phyloP scores from a whole-genome alignment of 768 basidiomycete species.

The Boletus reticuloceps region DNA sequence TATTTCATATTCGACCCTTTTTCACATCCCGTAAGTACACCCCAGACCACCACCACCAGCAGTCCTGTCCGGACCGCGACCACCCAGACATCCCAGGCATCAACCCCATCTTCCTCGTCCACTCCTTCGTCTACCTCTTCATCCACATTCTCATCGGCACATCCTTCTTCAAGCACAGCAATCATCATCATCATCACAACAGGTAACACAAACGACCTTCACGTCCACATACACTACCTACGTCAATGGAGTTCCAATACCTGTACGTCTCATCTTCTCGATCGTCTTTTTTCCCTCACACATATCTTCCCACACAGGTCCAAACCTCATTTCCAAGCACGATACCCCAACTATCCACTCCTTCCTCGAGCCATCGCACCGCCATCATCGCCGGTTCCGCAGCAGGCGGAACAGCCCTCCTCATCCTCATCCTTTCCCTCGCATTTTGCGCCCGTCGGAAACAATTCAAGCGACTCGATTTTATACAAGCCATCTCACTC shows the following conservation, averaged over 20 bases:
- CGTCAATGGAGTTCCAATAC: constrained; percentile 9
- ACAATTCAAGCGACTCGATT: constrained; percentile 33
- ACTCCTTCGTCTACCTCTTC: neutral
- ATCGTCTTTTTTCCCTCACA: neutral
- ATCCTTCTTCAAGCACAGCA: neutral
- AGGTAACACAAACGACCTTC: constrained; percentile 14
- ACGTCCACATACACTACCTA: constrained; percentile 19
- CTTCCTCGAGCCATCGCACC: constrained; percentile 26
- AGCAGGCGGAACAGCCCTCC: constrained; percentile 34
- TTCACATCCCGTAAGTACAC: neutral
- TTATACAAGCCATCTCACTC: constrained; percentile 28
- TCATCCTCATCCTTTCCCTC: constrained; percentile 35
- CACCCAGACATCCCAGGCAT: neutral
- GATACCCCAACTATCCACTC: constrained; percentile 6
- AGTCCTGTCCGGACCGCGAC: neutral
- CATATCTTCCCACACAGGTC: constrained; percentile 6
- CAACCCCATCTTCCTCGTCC: neutral
- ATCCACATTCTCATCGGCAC: neutral
- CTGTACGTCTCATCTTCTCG: constrained; percentile 11
- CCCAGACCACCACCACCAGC: neutral
- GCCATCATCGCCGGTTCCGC: constrained; percentile 44
- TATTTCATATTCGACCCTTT: neutral
- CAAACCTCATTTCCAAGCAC: constrained; percentile 15
- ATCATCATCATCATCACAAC: constrained; percentile 6
- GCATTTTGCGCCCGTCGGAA: constrained; percentile 39